Base-by-base conservation (phyloP, 306 rosid genomes). In the Oemleria cerasiformis region DNA sequence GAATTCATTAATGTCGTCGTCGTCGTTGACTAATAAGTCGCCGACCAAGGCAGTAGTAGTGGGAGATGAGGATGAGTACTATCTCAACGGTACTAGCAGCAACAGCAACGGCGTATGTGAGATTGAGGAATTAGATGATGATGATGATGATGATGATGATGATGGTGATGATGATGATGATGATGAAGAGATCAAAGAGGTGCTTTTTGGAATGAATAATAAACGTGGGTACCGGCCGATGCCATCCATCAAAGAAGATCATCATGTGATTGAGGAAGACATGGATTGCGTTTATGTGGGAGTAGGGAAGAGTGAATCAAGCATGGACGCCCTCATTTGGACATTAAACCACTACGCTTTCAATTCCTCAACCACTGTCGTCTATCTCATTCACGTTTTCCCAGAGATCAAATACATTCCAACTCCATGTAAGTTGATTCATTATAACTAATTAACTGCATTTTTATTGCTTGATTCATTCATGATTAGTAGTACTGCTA, bases 311-410 rank as follows among this genome's bases (percentile, higher is more conserved):
- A 73, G 76, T 70, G 68, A 78, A 44, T 86, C 91, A 25, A 86
- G 92, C 84, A 77, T 86, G 81, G 84, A 83, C 23, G 96, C 91
- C 12, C 78, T 88, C 7, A 48, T 73, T 2, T 91, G 97, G 97
- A 54, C 92, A 30, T 74, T 92, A 36, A 78, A 79, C 23, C 74
- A 88, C 23, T 73, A 88, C 72, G 75, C 78, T 50, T 83, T 79
- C 4, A 63, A 38, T 30, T 49, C 71, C 34, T 45, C 91, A 6
- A 61, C 85, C 55, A 34, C 59, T 1, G 67, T 90, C 2, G 67
- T 90, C 15, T 86, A 80, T 76, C 95, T 92, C 75, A 62, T 92
- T 25, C 98, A 86, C 15, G 77, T 92, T 68, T 92, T 77, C 77
- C 95, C 95, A 0, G 88, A 82, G 82, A 65, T 70, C 66, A 83